These are phyloP conservation scores for Penicillium crustosum DNA, from an alignment of 2,329 filamentous ascomycete species.

Conservation along the genomic window DNA sequence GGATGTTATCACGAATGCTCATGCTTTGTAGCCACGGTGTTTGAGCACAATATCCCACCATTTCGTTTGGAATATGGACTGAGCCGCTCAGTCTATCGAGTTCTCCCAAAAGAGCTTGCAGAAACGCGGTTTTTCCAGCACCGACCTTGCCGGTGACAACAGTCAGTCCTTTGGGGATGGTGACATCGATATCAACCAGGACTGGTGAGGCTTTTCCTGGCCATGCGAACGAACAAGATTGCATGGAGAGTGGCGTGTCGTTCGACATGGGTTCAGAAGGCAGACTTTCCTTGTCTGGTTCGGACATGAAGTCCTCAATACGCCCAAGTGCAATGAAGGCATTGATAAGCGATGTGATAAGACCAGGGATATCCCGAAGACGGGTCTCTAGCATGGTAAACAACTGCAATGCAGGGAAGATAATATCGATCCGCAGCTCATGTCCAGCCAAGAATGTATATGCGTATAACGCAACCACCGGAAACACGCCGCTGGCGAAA, in stretches of 20 bases:
- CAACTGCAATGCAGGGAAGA: conserved; percentile 81
- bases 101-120: conserved; percentile 61
- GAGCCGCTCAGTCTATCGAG: conserved; percentile 55
- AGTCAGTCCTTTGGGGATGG: conserved; percentile 58
- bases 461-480: conserved; percentile 76
- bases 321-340: conserved; percentile 78
- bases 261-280: conserved; percentile 38
- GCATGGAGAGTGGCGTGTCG: conserved; percentile 44
- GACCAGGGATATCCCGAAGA: conserved; percentile 69
- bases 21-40: conserved; percentile 69
- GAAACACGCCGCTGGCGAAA: conserved; percentile 71
- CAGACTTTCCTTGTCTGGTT: conserved; percentile 75
- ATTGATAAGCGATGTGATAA: conserved; percentile 76
- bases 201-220: conserved; percentile 64
- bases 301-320: conserved; percentile 82
- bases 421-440: conserved; percentile 73
- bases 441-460: conserved; percentile 71
- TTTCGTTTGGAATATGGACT: conserved; percentile 54
- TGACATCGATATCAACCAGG: conserved; percentile 54
- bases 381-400: conserved; percentile 74
- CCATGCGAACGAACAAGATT: conserved; percentile 73
- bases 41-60: conserved; percentile 64
- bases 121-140: conserved; percentile 61
- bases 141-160: conserved; percentile 65
- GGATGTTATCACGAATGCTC: conserved; percentile 67